These are phyloP conservation scores for Seminavis robusta DNA, from an alignment of 108 stramenopile genomes.

Conservation along the genomic window DNA sequence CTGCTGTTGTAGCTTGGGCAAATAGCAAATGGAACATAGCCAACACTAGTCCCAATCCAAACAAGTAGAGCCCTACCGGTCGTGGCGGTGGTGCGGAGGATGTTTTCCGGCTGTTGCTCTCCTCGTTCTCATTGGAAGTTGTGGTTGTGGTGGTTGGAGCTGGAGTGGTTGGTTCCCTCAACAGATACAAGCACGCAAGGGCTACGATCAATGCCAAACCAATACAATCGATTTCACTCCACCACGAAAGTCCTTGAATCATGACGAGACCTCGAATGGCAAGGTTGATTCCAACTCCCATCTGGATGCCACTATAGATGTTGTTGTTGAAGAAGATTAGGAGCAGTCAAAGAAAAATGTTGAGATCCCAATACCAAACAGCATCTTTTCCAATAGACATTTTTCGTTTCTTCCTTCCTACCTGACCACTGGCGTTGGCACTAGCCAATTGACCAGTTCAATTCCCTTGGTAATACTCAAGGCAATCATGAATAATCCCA, in stretches of 20 bases:
- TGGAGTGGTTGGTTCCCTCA: conserved; percentile 21
- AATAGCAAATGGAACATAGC: conserved; percentile 12
- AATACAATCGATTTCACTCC: conserved; percentile 51
- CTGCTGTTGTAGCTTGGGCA: background rate
- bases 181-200: conserved; percentile 36
- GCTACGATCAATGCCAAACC: conserved; percentile 36
- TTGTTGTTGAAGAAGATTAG: no score
- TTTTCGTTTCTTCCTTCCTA: no score
- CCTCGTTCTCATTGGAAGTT: no score
- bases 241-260: conserved; percentile 52
- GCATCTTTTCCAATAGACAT: no score
- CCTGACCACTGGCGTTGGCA: conserved; percentile 61
- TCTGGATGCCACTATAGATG: conserved; percentile 83
- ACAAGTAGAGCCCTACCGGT: conserved; percentile 68
- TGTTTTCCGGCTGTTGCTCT: no score
- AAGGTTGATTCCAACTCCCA: conserved; percentile 75
- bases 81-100: conserved; percentile 18
- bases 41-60: conserved; percentile 43
- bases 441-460: conserved; percentile 66
- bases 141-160: no score
- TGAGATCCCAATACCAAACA: no score
- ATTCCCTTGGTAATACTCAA: conserved; percentile 61
- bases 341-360: no score
- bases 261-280: conserved; percentile 53
- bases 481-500: conserved; percentile 50